Evolutionary conservation across 805 yeast species (phyloP).

Genomic region (Wickerhamomyces strasburgensis): DNA sequence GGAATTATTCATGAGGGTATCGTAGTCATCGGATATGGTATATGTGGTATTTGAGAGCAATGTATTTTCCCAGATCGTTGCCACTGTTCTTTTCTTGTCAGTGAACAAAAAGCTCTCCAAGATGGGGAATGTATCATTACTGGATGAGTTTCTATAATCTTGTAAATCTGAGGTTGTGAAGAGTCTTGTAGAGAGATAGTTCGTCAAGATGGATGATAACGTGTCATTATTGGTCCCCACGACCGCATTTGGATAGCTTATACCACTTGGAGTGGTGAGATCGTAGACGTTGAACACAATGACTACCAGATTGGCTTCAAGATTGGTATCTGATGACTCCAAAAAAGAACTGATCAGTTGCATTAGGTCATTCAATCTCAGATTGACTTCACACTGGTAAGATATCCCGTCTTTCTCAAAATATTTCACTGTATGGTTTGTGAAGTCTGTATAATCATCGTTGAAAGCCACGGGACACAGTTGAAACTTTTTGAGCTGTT

Average conservation of each 20-base stretch:
- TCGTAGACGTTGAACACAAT: conserved; percentile 35
- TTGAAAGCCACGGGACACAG: conserved; percentile 46
- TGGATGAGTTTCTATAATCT: conserved; percentile 17
- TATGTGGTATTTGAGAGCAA: conserved; percentile 29
- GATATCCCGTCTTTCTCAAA: conserved; percentile 13
- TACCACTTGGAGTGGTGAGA: conserved; percentile 9
- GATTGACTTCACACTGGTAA: conserved; percentile 21
- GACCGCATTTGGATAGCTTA: neutral
- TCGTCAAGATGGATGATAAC: conserved; percentile 16
- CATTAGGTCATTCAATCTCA: conserved; percentile 26
- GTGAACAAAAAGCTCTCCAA: conserved; percentile 31
- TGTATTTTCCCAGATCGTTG: conserved; percentile 29
- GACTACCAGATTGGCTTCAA: conserved; percentile 40
- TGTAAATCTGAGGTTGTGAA: conserved; percentile 27
- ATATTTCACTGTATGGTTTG: conserved; percentile 2
- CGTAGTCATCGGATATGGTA: conserved; percentile 18
- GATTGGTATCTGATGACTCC: conserved; percentile 37
- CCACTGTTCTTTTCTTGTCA: conserved; percentile 31
- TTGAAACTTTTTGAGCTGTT: conserved; percentile 43
- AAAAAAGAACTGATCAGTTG: conserved; percentile 31
- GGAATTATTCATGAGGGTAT: conserved; percentile 20
- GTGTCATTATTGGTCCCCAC: conserved; percentile 20
- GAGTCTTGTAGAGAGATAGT: conserved; percentile 18
- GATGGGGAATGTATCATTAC: conserved; percentile 32
- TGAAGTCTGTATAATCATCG: conserved; percentile 14